Evolutionary conservation across 2,329 filamentous ascomycete genomes (phyloP).

Genomic region (Scleromitrula shiraiana): DNA sequence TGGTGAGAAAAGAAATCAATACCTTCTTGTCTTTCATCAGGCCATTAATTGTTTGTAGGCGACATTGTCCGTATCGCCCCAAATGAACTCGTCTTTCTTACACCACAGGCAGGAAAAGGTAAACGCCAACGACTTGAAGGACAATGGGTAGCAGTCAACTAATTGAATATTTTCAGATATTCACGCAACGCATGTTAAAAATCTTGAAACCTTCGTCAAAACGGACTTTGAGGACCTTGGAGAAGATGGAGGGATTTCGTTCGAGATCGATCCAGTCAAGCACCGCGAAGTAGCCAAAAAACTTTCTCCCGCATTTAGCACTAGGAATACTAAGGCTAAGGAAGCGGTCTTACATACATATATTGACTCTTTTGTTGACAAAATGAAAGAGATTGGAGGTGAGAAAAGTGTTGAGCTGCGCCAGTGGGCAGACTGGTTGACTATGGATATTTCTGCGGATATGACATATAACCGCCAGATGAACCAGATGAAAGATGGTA

Average conservation of each 20-base stretch:
- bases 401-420: background rate
- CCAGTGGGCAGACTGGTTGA: conserved; percentile 8
- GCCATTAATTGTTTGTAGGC: conserved; percentile 3
- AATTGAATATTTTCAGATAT: background rate
- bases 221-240: background rate
- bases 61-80: conserved; percentile 17
- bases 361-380: conserved; percentile 5
- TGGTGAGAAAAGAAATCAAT: background rate
- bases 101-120: background rate
- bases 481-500: conserved; percentile 9
- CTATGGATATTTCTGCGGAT: conserved; percentile 9
- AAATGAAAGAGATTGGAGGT: conserved; percentile 1
- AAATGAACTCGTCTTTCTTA: conserved; percentile 18
- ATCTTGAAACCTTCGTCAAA: background rate
- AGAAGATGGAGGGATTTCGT: background rate
- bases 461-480: conserved; percentile 1
- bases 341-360: conserved; percentile 5
- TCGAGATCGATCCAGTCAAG: background rate
- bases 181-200: background rate
- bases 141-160: background rate
- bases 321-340: background rate
- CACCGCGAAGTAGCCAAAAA: conserved; percentile 6
- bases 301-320: conserved; percentile 5
- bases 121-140: background rate
- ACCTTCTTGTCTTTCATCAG: background rate